Evolutionary conservation across 805 yeast genomes (phyloP).

Genomic region (Candida golubevii): DNA sequence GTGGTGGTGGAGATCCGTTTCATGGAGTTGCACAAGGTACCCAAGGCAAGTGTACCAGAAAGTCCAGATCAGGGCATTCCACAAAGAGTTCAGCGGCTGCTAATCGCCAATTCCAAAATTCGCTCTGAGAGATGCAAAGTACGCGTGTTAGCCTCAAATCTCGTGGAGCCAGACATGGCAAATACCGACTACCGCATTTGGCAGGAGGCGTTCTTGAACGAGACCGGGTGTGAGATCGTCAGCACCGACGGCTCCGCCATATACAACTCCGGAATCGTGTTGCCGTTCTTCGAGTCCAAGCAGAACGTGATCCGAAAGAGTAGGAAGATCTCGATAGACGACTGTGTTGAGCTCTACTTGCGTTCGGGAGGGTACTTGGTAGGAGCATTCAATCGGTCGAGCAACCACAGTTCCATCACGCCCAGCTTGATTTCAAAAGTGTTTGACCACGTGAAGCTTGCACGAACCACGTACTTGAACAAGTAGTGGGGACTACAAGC

Average conservation of each 20-base stretch:
- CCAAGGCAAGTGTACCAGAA: conserved; percentile 1
- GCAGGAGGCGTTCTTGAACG: conserved; percentile 44
- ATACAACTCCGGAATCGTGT: conserved; percentile 46
- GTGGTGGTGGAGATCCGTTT: conserved; percentile 50
- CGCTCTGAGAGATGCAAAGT: conserved; percentile 20
- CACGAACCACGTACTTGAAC: conserved; percentile 33
- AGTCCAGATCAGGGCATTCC: conserved; percentile 9
- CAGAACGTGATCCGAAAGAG: conserved; percentile 29
- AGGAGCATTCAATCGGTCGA: conserved; percentile 32
- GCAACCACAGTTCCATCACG: conserved; percentile 19
- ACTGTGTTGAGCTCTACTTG: conserved; percentile 5
- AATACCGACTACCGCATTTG: conserved; percentile 38
- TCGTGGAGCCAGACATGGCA: conserved; percentile 17
- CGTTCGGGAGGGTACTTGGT: conserved; percentile 41
- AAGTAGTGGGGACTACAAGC: conserved; percentile 16
- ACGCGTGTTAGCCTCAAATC: conserved; percentile 45
- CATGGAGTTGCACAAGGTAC: conserved; percentile 36
- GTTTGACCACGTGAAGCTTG: conserved; percentile 42
- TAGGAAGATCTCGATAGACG: neutral
- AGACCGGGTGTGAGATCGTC: conserved; percentile 46
- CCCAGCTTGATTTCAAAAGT: conserved; percentile 41
- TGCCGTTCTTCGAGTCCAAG: conserved; percentile 47
- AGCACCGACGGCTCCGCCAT: conserved; percentile 25
- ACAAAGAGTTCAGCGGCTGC: conserved; percentile 3
- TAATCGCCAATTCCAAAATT: conserved; percentile 4